A percentile compares a stretch with the other conserved stretches of the same genome.
Evolutionary conservation across 768 basidiomycete genomes (phyloP).

Genomic region (Tubosaeta brunneosetosa): DNA sequence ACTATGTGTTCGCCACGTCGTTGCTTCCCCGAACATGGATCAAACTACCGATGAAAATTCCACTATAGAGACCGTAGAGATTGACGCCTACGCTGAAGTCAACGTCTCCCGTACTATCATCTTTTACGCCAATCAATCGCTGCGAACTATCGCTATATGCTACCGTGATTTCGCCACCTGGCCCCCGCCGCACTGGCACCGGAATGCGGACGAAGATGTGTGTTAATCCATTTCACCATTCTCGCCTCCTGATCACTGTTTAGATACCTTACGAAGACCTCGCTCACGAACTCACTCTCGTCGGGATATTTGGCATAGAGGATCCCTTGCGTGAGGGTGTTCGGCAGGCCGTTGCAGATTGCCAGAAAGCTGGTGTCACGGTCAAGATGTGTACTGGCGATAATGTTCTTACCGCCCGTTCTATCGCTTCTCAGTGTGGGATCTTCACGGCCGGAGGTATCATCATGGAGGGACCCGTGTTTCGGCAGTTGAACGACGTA

Average conservation of each 20-base stretch:
- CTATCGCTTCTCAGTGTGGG: constrained; percentile 93
- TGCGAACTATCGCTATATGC: constrained; percentile 91
- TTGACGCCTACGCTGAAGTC: constrained; percentile 63
- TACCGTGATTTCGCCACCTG: constrained; percentile 83
- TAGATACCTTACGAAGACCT: constrained; percentile 70
- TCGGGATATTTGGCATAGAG: constrained; percentile 92
- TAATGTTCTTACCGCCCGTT: constrained; percentile 92
- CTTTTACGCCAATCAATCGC: constrained; percentile 95
- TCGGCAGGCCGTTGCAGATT: constrained; percentile 80
- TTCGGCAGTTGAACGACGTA: constrained; percentile 66
- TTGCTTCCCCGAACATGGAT: constrained; percentile 41
- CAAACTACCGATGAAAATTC: constrained; percentile 17
- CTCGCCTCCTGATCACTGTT: constrained; percentile 10
- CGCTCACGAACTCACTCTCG: constrained; percentile 70
- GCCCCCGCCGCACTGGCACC: constrained; percentile 59
- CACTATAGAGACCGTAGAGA: constrained; percentile 51
- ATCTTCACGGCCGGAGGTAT: constrained; percentile 92
- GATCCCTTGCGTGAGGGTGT: constrained; percentile 93
- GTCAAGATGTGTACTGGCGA: constrained; percentile 99
- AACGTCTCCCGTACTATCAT: constrained; percentile 93
- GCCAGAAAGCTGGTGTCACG: constrained; percentile 81
- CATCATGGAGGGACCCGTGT: constrained; percentile 97
- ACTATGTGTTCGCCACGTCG: constrained; percentile 68
- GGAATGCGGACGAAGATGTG: constrained; percentile 51
- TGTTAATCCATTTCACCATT: constrained; percentile 10